Evolutionary conservation across 1,139 yeast genomes (phyloP).

Genomic region (Pichia sp.): DNA sequence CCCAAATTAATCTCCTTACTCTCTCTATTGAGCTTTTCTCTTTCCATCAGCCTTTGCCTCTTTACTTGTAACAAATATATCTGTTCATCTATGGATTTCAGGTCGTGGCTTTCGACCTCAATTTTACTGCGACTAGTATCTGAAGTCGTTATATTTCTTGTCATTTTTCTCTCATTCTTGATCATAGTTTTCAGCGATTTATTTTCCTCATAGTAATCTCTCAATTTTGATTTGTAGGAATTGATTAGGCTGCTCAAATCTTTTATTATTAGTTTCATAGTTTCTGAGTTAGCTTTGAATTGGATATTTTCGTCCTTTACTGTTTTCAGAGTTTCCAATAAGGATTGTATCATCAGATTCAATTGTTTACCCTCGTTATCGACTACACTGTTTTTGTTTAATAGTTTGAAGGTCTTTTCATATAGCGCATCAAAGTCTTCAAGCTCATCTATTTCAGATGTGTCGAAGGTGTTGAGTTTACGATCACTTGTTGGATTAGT

Average conservation of each 20-base stretch:
- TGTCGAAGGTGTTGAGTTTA: neutral
- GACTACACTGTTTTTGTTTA: slow-evolving; percentile 18
- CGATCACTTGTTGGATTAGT: neutral
- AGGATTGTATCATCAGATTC: slow-evolving; percentile 19
- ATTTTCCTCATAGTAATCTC: slow-evolving; percentile 19
- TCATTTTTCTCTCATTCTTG: neutral
- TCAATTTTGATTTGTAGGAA: slow-evolving; percentile 20
- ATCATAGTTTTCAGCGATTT: slow-evolving; percentile 9
- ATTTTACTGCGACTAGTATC: slow-evolving; percentile 9
- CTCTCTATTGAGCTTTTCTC: slow-evolving; percentile 5
- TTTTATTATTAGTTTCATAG: slow-evolving; percentile 11
- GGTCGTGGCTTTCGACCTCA: neutral
- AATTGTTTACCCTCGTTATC: slow-evolving; percentile 14
- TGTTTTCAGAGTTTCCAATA: slow-evolving; percentile 21
- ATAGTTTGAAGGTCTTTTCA: slow-evolving; percentile 23
- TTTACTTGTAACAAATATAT: slow-evolving; percentile 18
- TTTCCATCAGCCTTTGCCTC: slow-evolving; percentile 13
- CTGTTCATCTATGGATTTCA: slow-evolving; percentile 11
- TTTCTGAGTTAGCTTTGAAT: slow-evolving; percentile 9
- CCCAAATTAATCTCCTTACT: neutral
- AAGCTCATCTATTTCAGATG: slow-evolving; percentile 1
- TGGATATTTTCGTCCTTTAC: slow-evolving; percentile 16
- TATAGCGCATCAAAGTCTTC: slow-evolving; percentile 22
- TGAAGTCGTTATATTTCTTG: neutral
- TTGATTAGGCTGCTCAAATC: slow-evolving; percentile 15